These are phyloP conservation scores for Malassezia globosa DNA, from an alignment of 1,284 basidiomycete genomes.

Conservation along the genomic window DNA sequence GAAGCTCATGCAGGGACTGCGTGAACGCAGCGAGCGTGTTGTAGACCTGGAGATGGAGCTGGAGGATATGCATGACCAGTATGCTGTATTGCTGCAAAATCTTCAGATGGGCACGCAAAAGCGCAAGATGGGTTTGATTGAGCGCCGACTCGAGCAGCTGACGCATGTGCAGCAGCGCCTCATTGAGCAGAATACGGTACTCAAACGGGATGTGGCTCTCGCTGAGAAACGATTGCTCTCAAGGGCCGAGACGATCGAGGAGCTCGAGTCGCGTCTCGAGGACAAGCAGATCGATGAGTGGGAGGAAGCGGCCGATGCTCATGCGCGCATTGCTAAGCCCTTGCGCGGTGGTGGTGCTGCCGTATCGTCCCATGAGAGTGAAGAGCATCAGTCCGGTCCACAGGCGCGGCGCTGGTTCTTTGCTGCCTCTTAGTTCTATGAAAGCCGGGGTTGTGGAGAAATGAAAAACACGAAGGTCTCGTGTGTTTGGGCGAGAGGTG, in stretches of 20 bases:
- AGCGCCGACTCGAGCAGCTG: constrained; percentile 90
- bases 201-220: constrained; percentile 96
- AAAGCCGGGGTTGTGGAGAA: too few relatives aligned
- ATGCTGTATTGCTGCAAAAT: constrained; percentile 93
- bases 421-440: too few relatives aligned
- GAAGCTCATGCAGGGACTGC: constrained; percentile 93
- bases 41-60: constrained; percentile 98
- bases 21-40: constrained; percentile 99
- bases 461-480: too few relatives aligned
- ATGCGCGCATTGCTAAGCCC: constrained; percentile 87
- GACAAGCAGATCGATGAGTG: constrained; percentile 68
- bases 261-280: constrained; percentile 75
- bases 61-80: constrained; percentile 97
- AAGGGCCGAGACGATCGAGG: constrained; percentile 79
- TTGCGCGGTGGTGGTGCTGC: constrained; percentile 63
- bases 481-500: too few relatives aligned
- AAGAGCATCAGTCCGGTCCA: not conserved
- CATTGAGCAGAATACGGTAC: constrained; percentile 90
- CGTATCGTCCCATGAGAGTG: not conserved
- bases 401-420: not conserved
- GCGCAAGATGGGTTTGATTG: constrained; percentile 98
- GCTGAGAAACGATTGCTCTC: constrained; percentile 91
- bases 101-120: constrained; percentile 96
- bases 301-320: constrained; percentile 1
- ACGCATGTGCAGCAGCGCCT: constrained; percentile 96